phyloP scores from a whole-genome alignment of 176 grass and related monocot species.

The Triticum dicoccoides region DNA sequence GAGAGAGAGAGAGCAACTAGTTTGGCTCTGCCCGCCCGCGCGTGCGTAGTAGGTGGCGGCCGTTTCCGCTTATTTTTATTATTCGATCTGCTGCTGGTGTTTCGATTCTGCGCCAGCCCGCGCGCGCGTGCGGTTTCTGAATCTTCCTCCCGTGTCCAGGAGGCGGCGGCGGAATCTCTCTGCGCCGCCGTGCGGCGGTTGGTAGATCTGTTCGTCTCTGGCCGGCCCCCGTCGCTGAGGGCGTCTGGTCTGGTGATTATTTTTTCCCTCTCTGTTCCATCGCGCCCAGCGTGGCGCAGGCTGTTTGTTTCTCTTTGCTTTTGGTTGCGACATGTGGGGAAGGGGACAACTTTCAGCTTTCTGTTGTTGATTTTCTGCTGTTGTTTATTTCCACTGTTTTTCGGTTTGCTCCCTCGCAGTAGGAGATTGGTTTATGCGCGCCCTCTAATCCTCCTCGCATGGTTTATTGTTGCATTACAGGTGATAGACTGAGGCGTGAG shows the following conservation, averaged over 20 bases:
- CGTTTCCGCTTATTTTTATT: constrained; percentile 13
- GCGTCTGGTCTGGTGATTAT: background rate
- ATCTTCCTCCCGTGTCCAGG: constrained; percentile 7
- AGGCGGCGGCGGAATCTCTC: constrained; percentile 32
- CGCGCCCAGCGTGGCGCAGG: background rate
- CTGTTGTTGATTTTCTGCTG: background rate
- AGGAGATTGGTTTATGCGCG: too few species aligned
- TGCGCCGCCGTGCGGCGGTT: constrained; percentile 21
- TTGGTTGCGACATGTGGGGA: constrained; percentile 35
- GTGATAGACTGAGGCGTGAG: constrained; percentile 12
- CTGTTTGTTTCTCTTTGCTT: constrained; percentile 33
- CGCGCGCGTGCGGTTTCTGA: constrained; percentile 7
- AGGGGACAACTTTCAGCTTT: constrained; percentile 33
- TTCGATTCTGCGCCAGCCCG: constrained; percentile 19
- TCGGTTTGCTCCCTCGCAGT: background rate
- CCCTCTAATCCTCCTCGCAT: constrained; percentile 29
- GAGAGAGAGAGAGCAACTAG: background rate
- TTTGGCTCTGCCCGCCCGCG: background rate
- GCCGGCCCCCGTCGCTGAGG: background rate
- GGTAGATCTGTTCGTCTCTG: constrained; percentile 56
- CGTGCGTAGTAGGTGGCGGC: constrained; percentile 10
- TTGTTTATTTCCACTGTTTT: background rate
- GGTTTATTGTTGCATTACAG: constrained; percentile 35
- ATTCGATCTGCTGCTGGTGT: constrained; percentile 20
- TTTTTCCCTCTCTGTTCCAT: constrained; percentile 30